phyloP scores from a whole-genome alignment of 139 green algal species.

The Haematococcus sp. region DNA sequence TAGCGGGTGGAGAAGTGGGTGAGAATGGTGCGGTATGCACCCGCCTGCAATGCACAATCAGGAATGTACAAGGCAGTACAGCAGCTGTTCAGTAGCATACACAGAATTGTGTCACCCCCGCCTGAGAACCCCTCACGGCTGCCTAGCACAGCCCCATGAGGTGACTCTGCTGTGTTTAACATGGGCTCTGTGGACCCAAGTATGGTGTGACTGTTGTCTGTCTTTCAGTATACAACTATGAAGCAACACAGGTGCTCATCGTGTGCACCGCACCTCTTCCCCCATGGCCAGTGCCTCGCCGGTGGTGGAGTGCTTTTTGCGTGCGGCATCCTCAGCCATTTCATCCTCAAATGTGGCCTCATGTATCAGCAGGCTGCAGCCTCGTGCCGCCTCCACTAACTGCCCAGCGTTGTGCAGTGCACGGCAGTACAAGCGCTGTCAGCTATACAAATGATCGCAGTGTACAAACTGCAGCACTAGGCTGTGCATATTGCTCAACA shows the following conservation, averaged over 20 bases:
- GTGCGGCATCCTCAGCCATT: conserved; percentile 79
- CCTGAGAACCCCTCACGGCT: neutral
- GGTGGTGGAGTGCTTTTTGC: conserved; percentile 89
- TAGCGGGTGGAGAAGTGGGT: conserved; percentile 98
- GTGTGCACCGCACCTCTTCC: conserved; percentile 20
- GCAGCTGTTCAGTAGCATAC: neutral
- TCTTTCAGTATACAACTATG: no score
- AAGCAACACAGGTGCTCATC: no score
- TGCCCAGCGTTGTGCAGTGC: conserved; percentile 7
- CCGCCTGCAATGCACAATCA: conserved; percentile 34
- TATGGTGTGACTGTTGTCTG: no score
- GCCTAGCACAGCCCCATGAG: no score
- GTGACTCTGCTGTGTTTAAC: no score
- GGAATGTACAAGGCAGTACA: neutral
- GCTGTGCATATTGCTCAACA: neutral
- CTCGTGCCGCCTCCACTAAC: conserved; percentile 71
- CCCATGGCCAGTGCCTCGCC: conserved; percentile 76
- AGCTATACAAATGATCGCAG: neutral
- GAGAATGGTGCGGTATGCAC: conserved; percentile 87
- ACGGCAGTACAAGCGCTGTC: neutral
- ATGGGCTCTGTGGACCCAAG: no score
- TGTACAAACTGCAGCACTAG: neutral
- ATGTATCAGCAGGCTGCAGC: conserved; percentile 89
- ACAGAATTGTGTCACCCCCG: neutral
- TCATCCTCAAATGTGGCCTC: conserved; percentile 97